These are phyloP conservation scores for Colletotrichum sp. DNA, from an alignment of 2,329 filamentous ascomycete species.

Conservation along the genomic window DNA sequence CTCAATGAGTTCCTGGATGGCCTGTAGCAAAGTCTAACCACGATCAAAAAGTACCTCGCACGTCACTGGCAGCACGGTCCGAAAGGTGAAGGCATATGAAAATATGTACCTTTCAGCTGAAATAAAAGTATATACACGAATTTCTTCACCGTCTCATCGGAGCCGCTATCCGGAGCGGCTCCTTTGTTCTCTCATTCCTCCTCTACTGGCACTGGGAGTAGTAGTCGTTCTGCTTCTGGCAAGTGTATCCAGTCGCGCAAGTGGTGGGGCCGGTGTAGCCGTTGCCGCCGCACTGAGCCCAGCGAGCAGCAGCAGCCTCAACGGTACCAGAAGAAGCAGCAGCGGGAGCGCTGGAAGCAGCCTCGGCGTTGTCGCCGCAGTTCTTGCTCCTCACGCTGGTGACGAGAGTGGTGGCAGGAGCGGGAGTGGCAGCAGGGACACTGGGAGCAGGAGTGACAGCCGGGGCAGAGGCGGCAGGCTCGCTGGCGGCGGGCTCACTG, in stretches of 20 bases:
- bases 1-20: neutral
- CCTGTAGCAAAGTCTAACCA: neutral
- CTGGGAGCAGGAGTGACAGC: neutral
- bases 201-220: conserved; percentile 46
- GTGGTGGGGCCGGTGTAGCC: conserved; percentile 38
- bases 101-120: neutral
- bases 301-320: conserved; percentile 27
- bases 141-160: neutral
- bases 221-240: conserved; percentile 41
- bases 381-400: conserved; percentile 14
- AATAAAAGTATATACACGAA: conserved; percentile 16
- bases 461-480: neutral
- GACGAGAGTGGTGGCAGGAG: neutral
- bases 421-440: neutral
- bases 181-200: neutral
- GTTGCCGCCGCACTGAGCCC: conserved; percentile 42
- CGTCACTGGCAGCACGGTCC: neutral
- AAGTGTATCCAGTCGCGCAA: conserved; percentile 39
- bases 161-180: neutral
- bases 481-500: neutral
- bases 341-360: neutral
- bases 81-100: neutral
- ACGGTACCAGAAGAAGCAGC: conserved; percentile 14
- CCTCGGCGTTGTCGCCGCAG: neutral
- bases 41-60: neutral